These are phyloP conservation scores for Fusarium decemcellulare DNA, from an alignment of 2,329 filamentous ascomycete genomes.

Conservation along the genomic window DNA sequence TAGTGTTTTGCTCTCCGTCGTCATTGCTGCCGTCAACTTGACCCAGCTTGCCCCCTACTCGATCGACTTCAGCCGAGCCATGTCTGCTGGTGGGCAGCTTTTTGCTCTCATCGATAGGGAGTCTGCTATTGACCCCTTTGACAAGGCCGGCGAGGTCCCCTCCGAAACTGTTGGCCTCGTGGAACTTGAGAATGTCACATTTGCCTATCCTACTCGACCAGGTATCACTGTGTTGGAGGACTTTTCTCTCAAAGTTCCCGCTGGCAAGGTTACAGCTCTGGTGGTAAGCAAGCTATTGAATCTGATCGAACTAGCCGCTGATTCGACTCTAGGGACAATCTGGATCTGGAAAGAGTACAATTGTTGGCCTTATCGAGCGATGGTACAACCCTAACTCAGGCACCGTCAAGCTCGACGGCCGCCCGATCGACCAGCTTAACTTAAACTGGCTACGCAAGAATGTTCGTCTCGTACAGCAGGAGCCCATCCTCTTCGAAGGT, in stretches of 20 bases:
- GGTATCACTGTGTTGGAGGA: slow-evolving; percentile 58
- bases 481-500: slow-evolving; percentile 61
- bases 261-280: slow-evolving; percentile 60
- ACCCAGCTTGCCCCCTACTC: slow-evolving; percentile 55
- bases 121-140: slow-evolving; percentile 55
- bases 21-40: slow-evolving; percentile 55
- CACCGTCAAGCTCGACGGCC: slow-evolving; percentile 54
- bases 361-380: slow-evolving; percentile 56
- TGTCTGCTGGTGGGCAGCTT: slow-evolving; percentile 53
- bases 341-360: slow-evolving; percentile 58
- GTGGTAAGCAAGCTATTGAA: slow-evolving; percentile 55
- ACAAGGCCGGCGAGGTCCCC: slow-evolving; percentile 49
- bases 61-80: slow-evolving; percentile 56
- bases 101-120: slow-evolving; percentile 56
- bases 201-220: slow-evolving; percentile 62
- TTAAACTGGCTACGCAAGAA: slow-evolving; percentile 57
- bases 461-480: slow-evolving; percentile 56
- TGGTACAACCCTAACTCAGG: slow-evolving; percentile 56
- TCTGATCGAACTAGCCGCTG: background rate
- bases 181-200: slow-evolving; percentile 57
- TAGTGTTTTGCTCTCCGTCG: slow-evolving; percentile 56
- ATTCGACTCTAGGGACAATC: slow-evolving; percentile 48
- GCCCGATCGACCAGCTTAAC: slow-evolving; percentile 52
- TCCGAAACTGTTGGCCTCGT: slow-evolving; percentile 51
- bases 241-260: slow-evolving; percentile 59